phyloP scores from a whole-genome alignment of 495 filamentous ascomycete genomes.

The Pseudevernia furfuracea region DNA sequence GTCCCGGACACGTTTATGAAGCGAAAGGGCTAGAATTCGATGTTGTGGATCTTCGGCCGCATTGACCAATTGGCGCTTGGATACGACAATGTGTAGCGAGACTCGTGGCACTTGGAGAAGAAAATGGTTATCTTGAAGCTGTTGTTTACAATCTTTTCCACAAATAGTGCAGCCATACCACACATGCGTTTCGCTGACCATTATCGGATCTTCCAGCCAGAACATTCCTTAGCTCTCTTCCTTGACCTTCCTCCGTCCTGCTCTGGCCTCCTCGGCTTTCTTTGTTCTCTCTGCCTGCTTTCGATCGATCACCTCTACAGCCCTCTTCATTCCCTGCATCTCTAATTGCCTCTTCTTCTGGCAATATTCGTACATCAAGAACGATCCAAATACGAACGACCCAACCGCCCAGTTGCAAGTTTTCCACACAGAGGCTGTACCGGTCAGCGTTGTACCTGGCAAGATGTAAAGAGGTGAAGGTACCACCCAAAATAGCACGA shows the following conservation, averaged over 20 bases:
- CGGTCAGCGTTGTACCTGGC: conserved; percentile 14
- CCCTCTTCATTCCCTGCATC: conserved; percentile 67
- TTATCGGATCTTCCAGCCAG: neutral
- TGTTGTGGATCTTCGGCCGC: conserved; percentile 66
- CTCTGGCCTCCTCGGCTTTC: conserved; percentile 43
- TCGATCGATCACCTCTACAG: conserved; percentile 70
- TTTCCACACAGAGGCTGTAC: conserved; percentile 40
- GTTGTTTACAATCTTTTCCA: neutral
- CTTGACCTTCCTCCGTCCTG: conserved; percentile 46
- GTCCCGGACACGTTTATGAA: conserved; percentile 82
- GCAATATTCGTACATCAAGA: conserved; percentile 73
- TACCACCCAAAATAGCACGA: conserved; percentile 69
- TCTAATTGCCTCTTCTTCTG: conserved; percentile 62
- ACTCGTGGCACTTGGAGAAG: neutral
- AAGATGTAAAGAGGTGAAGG: conserved; percentile 17
- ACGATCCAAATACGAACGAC: conserved; percentile 55
- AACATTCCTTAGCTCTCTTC: conserved; percentile 26
- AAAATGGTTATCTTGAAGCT: neutral
- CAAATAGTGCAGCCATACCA: neutral
- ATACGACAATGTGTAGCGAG: neutral
- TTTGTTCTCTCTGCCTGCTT: conserved; percentile 60
- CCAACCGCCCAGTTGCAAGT: conserved; percentile 81
- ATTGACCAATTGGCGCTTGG: neutral
- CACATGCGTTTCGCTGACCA: neutral
- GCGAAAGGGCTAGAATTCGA: conserved; percentile 64